A percentile compares a stretch with the other conserved stretches of the same genome.
phyloP scores from a whole-genome alignment of 495 filamentous ascomycete genomes.

The Aspergillus asperescens region DNA sequence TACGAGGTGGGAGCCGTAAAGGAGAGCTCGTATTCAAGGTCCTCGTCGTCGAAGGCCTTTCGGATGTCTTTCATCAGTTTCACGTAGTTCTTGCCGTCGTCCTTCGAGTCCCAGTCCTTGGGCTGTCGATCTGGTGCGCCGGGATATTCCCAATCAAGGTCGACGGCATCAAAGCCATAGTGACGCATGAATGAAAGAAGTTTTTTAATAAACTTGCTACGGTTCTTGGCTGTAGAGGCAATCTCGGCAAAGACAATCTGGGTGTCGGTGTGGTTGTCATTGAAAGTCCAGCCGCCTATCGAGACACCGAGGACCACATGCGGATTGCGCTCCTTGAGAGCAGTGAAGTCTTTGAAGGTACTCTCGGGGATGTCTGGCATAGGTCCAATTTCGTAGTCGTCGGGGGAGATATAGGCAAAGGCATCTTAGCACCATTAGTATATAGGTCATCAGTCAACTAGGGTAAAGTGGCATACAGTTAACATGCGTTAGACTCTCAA shows the following conservation, averaged over 20 bases:
- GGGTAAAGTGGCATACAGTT: too few relatives aligned
- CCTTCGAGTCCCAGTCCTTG: conserved; percentile 23
- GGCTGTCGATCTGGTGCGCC: conserved; percentile 38
- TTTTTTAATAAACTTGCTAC: conserved; percentile 31
- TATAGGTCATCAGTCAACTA: too few relatives aligned
- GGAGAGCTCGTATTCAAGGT: conserved; percentile 10
- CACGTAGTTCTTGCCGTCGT: conserved; percentile 39
- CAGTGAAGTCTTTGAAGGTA: not conserved
- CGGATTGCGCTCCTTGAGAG: conserved; percentile 4
- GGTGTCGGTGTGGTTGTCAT: not conserved
- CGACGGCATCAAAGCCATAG: conserved; percentile 49
- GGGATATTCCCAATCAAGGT: conserved; percentile 32
- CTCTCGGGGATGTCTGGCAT: not conserved
- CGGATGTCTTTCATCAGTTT: conserved; percentile 12
- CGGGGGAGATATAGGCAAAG: conserved; percentile 6
- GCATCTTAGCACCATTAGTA: too few relatives aligned
- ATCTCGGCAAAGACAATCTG: conserved; percentile 18
- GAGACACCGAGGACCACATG: not conserved
- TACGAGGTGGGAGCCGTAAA: conserved; percentile 37
- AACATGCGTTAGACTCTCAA: conserved; percentile 1
- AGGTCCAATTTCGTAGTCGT: conserved; percentile 1
- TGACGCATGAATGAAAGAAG: conserved; percentile 33
- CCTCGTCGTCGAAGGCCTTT: not conserved
- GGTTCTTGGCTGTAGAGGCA: conserved; percentile 15
- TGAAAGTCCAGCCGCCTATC: conserved; percentile 13